phyloP scores from a whole-genome alignment of 2,329 filamentous ascomycete genomes.

The Claviceps quebecensis region DNA sequence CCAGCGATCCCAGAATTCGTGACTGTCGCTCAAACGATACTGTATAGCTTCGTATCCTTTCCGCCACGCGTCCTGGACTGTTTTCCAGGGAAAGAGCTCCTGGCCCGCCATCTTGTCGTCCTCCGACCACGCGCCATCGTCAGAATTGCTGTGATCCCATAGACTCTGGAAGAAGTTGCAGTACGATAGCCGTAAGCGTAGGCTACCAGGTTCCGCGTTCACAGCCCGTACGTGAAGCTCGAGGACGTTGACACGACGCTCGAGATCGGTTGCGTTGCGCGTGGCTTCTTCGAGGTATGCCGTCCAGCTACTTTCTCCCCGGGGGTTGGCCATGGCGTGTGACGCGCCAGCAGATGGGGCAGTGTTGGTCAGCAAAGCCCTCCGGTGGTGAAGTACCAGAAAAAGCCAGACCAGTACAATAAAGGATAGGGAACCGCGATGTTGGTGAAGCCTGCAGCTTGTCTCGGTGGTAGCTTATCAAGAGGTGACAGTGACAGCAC shows the following conservation, averaged over 20 bases:
- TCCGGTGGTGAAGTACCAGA: neutral
- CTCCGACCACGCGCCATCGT: slow-evolving; percentile 40
- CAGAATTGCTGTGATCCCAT: slow-evolving; percentile 47
- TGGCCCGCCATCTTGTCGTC: slow-evolving; percentile 57
- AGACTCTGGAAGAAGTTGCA: slow-evolving; percentile 66
- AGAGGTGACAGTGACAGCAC: neutral
- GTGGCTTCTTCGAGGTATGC: slow-evolving; percentile 63
- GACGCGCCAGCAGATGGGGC: slow-evolving; percentile 3
- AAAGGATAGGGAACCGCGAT: neutral
- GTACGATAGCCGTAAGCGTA: slow-evolving; percentile 63
- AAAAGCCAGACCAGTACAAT: no score
- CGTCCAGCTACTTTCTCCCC: slow-evolving; percentile 66
- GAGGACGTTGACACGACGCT: slow-evolving; percentile 54
- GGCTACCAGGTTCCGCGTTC: slow-evolving; percentile 56
- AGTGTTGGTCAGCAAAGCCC: neutral
- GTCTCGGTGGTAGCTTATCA: neutral
- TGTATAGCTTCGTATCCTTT: slow-evolving; percentile 58
- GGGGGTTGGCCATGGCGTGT: slow-evolving; percentile 36
- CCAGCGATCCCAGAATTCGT: slow-evolving; percentile 68
- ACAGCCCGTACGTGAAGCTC: slow-evolving; percentile 61
- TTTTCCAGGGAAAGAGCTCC: slow-evolving; percentile 56
- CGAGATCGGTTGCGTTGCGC: slow-evolving; percentile 43
- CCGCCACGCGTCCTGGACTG: slow-evolving; percentile 55
- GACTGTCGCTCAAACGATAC: slow-evolving; percentile 63
- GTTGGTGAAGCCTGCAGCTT: neutral